Evolutionary conservation across 192 early-diverging fungal species (phyloP).

Genomic region (Umbelopsis ramanniana): DNA sequence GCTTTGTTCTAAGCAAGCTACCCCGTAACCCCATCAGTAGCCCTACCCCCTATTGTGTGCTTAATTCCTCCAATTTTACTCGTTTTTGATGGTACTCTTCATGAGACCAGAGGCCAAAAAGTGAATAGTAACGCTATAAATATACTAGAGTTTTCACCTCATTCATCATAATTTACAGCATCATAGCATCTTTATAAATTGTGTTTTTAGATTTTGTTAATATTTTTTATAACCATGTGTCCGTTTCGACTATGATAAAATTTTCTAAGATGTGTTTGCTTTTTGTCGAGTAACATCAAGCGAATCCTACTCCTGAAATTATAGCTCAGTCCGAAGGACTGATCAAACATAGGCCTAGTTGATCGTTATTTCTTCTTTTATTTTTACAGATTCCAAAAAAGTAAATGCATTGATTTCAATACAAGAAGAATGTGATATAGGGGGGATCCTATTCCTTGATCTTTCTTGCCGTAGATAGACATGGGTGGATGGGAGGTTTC

Average conservation of each 20-base stretch:
- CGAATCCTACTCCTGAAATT: no score
- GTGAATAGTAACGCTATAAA: conserved; percentile 8
- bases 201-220: conserved; percentile 17
- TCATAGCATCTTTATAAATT: background rate
- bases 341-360: no score
- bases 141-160: conserved; percentile 10
- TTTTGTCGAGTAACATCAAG: no score
- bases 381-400: no score
- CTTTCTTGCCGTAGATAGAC: no score
- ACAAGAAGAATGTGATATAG: no score
- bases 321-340: no score
- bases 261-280: background rate
- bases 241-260: background rate
- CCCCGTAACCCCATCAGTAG: background rate
- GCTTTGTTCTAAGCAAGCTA: background rate
- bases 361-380: no score
- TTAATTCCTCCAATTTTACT: background rate
- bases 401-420: no score
- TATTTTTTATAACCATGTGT: background rate
- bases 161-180: background rate
- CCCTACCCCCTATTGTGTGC: background rate
- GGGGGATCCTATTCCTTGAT: no score
- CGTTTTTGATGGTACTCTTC: conserved; percentile 2
- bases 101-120: conserved; percentile 22
- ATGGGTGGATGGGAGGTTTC: no score